Percentiles rank a stretch among this genome's conserved stretches.
These are phyloP conservation scores for Chaetomium globosum DNA, from an alignment of 2,329 filamentous ascomycete species.

Conservation along the genomic window DNA sequence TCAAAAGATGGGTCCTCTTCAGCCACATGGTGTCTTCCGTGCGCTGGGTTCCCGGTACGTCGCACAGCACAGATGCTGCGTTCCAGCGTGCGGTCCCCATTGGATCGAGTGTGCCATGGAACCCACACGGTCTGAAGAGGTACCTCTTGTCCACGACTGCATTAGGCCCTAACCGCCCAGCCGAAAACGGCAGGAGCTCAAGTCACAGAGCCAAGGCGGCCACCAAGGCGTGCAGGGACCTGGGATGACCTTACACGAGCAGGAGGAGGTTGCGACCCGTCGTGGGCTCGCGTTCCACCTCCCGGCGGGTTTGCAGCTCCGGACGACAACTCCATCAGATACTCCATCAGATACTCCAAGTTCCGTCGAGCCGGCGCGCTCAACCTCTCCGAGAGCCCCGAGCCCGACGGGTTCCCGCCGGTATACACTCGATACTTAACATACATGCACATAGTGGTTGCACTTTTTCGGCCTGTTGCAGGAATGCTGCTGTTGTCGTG, in stretches of 20 bases:
- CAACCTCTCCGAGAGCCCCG: conserved; percentile 7
- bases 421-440: neutral
- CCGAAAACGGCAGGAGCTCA: conserved; percentile 32
- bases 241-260: neutral
- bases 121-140: conserved; percentile 1
- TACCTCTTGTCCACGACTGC: conserved; percentile 15
- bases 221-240: neutral
- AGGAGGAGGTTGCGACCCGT: neutral
- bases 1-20: conserved; percentile 22
- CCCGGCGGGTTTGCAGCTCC: neutral
- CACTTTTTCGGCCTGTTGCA: conserved; percentile 7
- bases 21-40: conserved; percentile 25
- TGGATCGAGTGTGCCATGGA: neutral
- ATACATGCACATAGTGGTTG: neutral
- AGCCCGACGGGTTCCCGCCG: neutral
- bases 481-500: neutral
- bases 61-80: conserved; percentile 6
- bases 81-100: conserved; percentile 15
- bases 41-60: conserved; percentile 18
- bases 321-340: neutral
- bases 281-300: conserved; percentile 1
- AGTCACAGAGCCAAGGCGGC: conserved; percentile 4
- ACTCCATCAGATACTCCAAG: neutral
- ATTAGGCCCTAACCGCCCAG: conserved; percentile 18
- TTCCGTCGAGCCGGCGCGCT: neutral